Conservation (phyloP, 2,329 filamentous ascomycete species). For the Paecilomyces niveus region DNA sequence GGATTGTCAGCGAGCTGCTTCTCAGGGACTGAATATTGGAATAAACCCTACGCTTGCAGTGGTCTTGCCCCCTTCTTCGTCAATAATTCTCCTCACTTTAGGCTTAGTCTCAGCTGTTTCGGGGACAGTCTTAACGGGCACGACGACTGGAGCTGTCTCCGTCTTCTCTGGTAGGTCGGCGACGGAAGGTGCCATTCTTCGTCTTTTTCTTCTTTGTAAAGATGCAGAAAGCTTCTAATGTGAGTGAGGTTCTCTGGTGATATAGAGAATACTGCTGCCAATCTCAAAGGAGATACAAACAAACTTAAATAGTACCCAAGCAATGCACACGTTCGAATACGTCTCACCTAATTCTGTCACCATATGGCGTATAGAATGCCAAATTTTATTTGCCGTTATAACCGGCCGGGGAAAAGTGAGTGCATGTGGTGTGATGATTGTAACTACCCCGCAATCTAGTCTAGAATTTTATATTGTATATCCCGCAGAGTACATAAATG, state of each 20-base stretch:
- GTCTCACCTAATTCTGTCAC: background rate
- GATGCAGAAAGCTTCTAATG: background rate
- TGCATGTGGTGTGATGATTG: background rate
- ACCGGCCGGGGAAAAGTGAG: background rate
- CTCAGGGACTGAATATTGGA: background rate
- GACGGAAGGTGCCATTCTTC: background rate
- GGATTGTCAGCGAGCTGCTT: background rate
- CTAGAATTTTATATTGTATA: background rate
- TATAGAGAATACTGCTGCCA: background rate
- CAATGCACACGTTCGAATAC: background rate
- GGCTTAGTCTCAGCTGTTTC: slow-evolving; percentile 3
- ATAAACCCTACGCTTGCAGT: slow-evolving; percentile 13
- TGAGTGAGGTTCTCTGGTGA: background rate
- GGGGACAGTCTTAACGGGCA: background rate
- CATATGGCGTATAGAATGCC: background rate
- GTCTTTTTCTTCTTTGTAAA: background rate
- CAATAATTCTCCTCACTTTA: slow-evolving; percentile 13
- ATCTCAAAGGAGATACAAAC: background rate
- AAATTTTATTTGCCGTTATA: background rate
- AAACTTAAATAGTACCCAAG: background rate
- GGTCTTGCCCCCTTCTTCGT: slow-evolving; percentile 16
- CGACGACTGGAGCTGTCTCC: background rate
- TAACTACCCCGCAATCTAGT: background rate
- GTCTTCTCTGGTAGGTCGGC: background rate
- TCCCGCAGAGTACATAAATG: background rate